Evolutionary conservation across 2,329 filamentous ascomycete genomes (phyloP).

Genomic region (Kalaharituber pfeilii): DNA sequence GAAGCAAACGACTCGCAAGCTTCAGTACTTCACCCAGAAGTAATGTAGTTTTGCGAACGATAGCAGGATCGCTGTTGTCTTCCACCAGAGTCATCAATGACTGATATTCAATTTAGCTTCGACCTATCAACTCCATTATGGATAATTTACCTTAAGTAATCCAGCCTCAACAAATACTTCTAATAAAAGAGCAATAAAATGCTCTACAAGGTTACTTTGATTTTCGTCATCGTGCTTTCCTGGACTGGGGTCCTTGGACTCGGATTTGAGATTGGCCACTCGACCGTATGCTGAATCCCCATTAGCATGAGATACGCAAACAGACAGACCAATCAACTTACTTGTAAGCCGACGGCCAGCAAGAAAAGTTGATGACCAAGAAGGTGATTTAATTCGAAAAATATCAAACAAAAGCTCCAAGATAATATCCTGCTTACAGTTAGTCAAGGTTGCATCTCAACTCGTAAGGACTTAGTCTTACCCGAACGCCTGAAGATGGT

Average conservation of each 20-base stretch:
- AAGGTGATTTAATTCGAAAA: constrained; percentile 76
- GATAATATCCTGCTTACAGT: constrained; percentile 50
- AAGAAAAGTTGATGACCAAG: constrained; percentile 90
- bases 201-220: constrained; percentile 74
- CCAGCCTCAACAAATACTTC: constrained; percentile 72
- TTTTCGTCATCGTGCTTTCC: constrained; percentile 47
- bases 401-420: constrained; percentile 73
- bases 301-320: not conserved
- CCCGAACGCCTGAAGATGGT: constrained; percentile 21
- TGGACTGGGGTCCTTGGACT: constrained; percentile 34
- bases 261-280: constrained; percentile 63
- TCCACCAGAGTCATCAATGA: constrained; percentile 35
- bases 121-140: not conserved
- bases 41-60: constrained; percentile 61
- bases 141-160: constrained; percentile 38
- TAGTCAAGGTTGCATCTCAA: not conserved
- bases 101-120: constrained; percentile 22
- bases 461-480: constrained; percentile 3
- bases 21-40: constrained; percentile 84
- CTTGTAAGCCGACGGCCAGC: constrained; percentile 79
- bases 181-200: constrained; percentile 79
- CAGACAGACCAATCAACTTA: constrained; percentile 8
- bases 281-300: constrained; percentile 52
- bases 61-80: constrained; percentile 31
- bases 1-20: constrained; percentile 69